These are phyloP conservation scores for Eucalyptus fibrosa DNA, from an alignment of 345 rosid genomes.

Conservation along the genomic window DNA sequence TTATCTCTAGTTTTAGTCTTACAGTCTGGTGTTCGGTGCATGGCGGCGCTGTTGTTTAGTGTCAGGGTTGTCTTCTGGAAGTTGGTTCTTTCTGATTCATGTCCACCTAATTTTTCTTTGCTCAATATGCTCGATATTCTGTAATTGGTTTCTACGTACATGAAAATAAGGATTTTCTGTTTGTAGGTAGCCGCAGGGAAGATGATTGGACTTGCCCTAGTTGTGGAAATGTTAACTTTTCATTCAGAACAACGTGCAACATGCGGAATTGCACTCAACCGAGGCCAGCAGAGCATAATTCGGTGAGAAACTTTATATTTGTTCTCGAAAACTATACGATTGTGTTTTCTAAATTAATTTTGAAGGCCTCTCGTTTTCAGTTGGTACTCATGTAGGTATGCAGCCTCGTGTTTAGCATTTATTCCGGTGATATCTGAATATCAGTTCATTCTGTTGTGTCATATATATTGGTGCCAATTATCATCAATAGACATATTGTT, in stretches of 20 bases:
- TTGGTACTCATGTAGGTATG: background rate
- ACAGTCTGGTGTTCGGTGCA: background rate
- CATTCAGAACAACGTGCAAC: slow-evolving; percentile 94
- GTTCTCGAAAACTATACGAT: background rate
- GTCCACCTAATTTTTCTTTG: background rate
- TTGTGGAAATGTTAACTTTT: slow-evolving; percentile 94
- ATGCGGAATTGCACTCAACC: slow-evolving; percentile 99
- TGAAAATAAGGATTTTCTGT: background rate
- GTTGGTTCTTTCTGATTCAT: background rate
- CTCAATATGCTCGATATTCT: background rate
- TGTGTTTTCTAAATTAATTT: background rate
- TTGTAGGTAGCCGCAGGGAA: slow-evolving; percentile 88
- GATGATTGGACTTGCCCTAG: slow-evolving; percentile 99
- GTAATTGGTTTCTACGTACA: background rate
- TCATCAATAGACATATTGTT: background rate
- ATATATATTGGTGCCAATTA: background rate
- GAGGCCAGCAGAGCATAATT: slow-evolving; percentile 84
- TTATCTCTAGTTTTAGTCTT: background rate
- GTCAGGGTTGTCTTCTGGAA: background rate
- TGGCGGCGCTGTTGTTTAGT: background rate
- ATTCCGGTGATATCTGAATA: background rate
- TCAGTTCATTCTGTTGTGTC: background rate
- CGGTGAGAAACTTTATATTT: slow-evolving; percentile 10
- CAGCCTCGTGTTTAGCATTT: background rate
- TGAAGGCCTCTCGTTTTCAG: background rate